These are phyloP conservation scores for Gymnopus androsaceus DNA, from an alignment of 1,284 basidiomycete genomes.

Conservation along the genomic window DNA sequence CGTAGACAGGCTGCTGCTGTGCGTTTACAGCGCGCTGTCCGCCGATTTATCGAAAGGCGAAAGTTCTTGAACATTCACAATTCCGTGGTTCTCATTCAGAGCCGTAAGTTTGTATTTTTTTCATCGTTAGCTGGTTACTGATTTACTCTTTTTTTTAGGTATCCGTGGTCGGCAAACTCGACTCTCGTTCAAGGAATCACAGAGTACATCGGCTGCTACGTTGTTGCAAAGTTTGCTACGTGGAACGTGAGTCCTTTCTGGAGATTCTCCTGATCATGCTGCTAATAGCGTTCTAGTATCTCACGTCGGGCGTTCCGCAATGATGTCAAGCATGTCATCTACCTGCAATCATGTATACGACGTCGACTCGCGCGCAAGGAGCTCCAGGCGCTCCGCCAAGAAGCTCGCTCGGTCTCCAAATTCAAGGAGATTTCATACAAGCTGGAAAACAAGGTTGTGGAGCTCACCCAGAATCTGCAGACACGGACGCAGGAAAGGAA, in stretches of 20 bases:
- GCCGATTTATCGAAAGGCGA: constrained; percentile 77
- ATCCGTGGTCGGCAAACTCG: constrained; percentile 83
- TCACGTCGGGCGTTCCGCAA: constrained; percentile 62
- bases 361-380: constrained; percentile 87
- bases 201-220: constrained; percentile 69
- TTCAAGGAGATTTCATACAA: constrained; percentile 99
- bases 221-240: constrained; percentile 86
- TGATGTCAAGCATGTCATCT: constrained; percentile 78
- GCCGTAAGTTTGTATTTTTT: constrained; percentile 60
- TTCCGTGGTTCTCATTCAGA: constrained; percentile 79
- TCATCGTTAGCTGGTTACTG: constrained; percentile 15
- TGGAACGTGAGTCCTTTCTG: constrained; percentile 67
- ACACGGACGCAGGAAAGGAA: constrained; percentile 92
- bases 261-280: constrained; percentile 9
- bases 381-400: constrained; percentile 80
- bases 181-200: constrained; percentile 60
- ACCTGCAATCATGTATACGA: constrained; percentile 91
- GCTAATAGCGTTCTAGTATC: constrained; percentile 46
- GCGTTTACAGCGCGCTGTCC: constrained; percentile 74
- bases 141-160: constrained; percentile 45
- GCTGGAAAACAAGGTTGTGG: constrained; percentile 99
- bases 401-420: constrained; percentile 95
- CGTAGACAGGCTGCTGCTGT: constrained; percentile 77
- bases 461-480: constrained; percentile 96
- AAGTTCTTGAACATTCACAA: constrained; percentile 66